Conservation (phyloP, 2,329 filamentous ascomycete genomes). For the Hawksworthiomyces lignivorus region DNA sequence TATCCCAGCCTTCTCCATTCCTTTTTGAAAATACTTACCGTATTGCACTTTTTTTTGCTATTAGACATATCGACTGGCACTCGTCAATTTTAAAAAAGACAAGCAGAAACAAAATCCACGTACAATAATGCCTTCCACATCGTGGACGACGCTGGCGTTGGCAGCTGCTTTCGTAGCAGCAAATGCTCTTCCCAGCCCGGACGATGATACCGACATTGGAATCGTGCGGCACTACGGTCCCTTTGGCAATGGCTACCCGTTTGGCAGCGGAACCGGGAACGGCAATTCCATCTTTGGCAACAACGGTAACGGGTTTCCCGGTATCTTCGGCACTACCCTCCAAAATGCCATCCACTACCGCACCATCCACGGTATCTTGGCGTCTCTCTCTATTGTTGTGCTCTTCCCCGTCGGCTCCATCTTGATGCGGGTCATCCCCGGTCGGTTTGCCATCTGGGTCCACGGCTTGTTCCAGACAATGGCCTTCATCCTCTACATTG, state of each 20-base stretch:
- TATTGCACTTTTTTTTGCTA: too few species aligned
- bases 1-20: not conserved
- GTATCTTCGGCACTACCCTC: constrained; percentile 22
- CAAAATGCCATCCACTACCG: constrained; percentile 23
- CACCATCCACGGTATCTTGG: constrained; percentile 33
- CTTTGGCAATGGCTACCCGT: not conserved
- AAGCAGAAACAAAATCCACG: not conserved
- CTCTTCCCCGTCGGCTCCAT: constrained; percentile 38
- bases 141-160: too few species aligned
- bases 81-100: not conserved
- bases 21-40: too few species aligned
- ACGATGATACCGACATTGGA: not conserved
- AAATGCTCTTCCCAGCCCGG: not conserved
- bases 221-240: not conserved
- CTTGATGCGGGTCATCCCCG: constrained; percentile 30
- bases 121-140: too few species aligned
- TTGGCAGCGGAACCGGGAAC: not conserved
- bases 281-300: not conserved
- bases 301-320: constrained; percentile 10
- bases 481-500: constrained; percentile 29
- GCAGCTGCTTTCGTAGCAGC: too few species aligned
- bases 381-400: constrained; percentile 31
- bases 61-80: too few species aligned
- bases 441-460: constrained; percentile 27
- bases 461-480: constrained; percentile 33